Conservation (phyloP, 2,329 filamentous ascomycete genomes). For the Septoria petroselini region DNA sequence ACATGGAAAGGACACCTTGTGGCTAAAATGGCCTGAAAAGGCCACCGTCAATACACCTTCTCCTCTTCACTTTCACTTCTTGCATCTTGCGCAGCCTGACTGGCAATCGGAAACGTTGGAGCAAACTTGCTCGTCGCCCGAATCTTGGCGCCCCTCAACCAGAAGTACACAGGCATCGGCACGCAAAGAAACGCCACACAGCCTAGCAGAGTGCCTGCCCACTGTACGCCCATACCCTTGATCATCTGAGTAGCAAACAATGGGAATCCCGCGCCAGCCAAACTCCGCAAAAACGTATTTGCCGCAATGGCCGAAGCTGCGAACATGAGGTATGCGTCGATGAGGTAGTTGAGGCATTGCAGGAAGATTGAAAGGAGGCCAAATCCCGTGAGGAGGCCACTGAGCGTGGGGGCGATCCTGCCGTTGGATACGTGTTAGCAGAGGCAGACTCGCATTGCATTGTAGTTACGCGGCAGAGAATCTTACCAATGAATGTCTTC, state of each 20-base stretch:
- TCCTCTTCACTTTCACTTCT: conserved; percentile 19
- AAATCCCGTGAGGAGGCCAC: conserved; percentile 45
- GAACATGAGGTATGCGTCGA: conserved; percentile 58
- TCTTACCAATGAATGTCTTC: conserved; percentile 38
- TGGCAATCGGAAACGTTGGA: conserved; percentile 23
- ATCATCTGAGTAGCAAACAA: conserved; percentile 54
- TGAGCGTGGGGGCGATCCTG: conserved; percentile 44
- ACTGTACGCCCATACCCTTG: conserved; percentile 50
- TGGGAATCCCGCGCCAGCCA: conserved; percentile 44
- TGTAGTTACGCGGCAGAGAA: too few relatives aligned
- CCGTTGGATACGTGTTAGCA: too few relatives aligned
- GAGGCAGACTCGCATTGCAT: too few relatives aligned
- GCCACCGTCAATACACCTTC: conserved; percentile 3
- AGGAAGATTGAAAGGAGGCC: conserved; percentile 44
- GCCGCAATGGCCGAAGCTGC: conserved; percentile 39
- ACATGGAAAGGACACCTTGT: background rate
- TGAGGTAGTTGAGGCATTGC: conserved; percentile 42
- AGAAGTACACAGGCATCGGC: conserved; percentile 47
- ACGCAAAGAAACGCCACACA: conserved; percentile 44
- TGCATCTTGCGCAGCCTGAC: conserved; percentile 15
- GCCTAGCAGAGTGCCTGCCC: conserved; percentile 47
- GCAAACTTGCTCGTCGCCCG: conserved; percentile 44
- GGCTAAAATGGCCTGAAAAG: too few relatives aligned
- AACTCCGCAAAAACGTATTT: conserved; percentile 44
- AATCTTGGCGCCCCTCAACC: conserved; percentile 44